Evolutionary conservation across 345 rosid genomes (phyloP).

Genomic region (Brassica carinata): DNA sequence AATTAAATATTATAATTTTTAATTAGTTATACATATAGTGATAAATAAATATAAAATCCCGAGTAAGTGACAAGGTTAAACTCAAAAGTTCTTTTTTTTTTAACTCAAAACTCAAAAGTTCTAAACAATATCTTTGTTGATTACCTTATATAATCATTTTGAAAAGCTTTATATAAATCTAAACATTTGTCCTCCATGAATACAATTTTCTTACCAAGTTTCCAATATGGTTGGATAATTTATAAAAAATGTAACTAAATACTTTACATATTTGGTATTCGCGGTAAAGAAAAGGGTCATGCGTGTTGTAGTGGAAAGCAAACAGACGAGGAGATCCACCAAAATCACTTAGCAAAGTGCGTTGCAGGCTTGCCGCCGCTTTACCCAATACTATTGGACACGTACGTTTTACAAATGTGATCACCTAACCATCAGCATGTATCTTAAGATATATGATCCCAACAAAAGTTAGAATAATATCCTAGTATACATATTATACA

Average conservation of each 20-base stretch:
- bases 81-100: no score
- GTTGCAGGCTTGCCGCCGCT: constrained; percentile 31
- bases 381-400: constrained; percentile 32
- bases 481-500: neutral
- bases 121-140: neutral
- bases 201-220: constrained; percentile 16
- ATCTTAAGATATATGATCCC: neutral
- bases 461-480: neutral
- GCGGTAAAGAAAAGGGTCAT: constrained; percentile 7
- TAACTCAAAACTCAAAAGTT: no score
- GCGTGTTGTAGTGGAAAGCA: constrained; percentile 32
- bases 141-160: neutral
- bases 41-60: neutral
- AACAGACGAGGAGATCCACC: constrained; percentile 35
- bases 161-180: neutral
- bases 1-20: no score
- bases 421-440: neutral
- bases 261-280: neutral
- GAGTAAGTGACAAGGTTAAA: neutral
- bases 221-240: constrained; percentile 13
- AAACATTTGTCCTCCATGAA: neutral
- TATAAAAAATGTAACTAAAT: neutral
- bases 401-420: constrained; percentile 6
- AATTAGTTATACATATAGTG: no score
- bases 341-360: constrained; percentile 38